Evolutionary conservation across 1,284 basidiomycete genomes (phyloP), one percentile per base, ranked within the genome.

Genomic region (Athelia psychrophila): DNA sequence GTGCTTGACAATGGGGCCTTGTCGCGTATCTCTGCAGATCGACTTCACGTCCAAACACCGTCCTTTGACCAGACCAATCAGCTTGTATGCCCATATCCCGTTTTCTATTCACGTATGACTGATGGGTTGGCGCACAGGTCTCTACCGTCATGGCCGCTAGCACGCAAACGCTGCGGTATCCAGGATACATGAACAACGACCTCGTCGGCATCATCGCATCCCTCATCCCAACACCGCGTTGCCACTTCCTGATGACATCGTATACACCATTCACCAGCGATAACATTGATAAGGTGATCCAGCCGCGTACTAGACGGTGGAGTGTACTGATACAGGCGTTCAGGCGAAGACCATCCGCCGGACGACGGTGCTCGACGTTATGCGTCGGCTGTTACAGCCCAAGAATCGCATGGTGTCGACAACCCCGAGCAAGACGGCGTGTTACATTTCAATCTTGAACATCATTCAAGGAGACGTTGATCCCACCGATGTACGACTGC

Each of bases 371-470:
- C 80, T 99, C 9, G 97, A 99, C 69, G 97, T 99, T 49, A 99
- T 99, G 97, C 89, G 97, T 13, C 88, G 97, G 20, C 77, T 99
- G 2, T 76, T 99, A 10, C 97, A 99, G 66, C 96, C 97, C 22
- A 99, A 98, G 76, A 99, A 99, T 71, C 88, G 97, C 45, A 94
- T 99, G 86, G 96, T 99, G 2, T 94, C 91, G n/a, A 98, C 95
- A 3, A 86, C 84, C 22, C 88, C 92, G 2, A 93, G 89, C 68
- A 94, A 93, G 66, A 88, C 88, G 0, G 89, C 91, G 1, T 98
- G 95, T 66, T 99, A 98, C 70, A 96, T 99, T 63, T 98, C 95
- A 32, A 96, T 96, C 62, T 78, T 99, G 59, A 98, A 99, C 72
- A 98, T 99, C 66, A 99, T 99, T 56, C 94, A 97, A 66, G 95